Base-by-base conservation (phyloP, 805 yeast genomes). In the Saturnispora gosingensis region DNA sequence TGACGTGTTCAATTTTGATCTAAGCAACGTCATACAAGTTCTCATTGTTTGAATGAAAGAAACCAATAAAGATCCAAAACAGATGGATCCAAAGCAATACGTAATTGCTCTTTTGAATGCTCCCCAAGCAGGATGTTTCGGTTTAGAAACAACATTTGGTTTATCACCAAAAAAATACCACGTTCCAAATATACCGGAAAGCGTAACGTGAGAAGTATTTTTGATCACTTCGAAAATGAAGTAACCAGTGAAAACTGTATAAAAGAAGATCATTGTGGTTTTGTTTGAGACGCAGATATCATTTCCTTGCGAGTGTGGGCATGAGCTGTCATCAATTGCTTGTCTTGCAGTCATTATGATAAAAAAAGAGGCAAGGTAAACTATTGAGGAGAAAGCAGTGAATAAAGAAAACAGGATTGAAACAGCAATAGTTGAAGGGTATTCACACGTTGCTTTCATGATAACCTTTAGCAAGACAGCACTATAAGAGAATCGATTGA, bases 41-140 rank as follows among this genome's bases (percentile, higher is more conserved):
- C 80, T 76, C 43, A 85, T 56, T 15, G 88, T 73, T 61, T 84
- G 88, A 55, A 88, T 75, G 38, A 85, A 55, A 0, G 97, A 79
- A 4, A 88, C 95, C 56, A 89, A 75, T 58, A 89, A 70, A 2
- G 71, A 67, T 0, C 97, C 96, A 62, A 87, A 85, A 64, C 95
- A 85, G 51, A 90, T 83, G 2, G 96, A 85, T 2, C 98, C 97
- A 61, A 89, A 84, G 9, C 95, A 87, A 63, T 82, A 85, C 3
- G 96, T 85, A 67, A 87, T 66, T 1, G 96, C 88, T 58, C 96
- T 76, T 40, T 64, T 66, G 57, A 89, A 80, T 2, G 96, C 83
- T 2, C 93, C 89, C 54, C 82, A 70, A 0, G 95, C 93, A 3
- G 96, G 91, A 72, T 77, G 75, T 59, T 64, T 74, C 32, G 96